A percentile compares a stretch with the other conserved stretches of the same genome.
Evolutionary conservation across 768 basidiomycete species (phyloP).

Genomic region (Asterophora lycoperdoides): DNA sequence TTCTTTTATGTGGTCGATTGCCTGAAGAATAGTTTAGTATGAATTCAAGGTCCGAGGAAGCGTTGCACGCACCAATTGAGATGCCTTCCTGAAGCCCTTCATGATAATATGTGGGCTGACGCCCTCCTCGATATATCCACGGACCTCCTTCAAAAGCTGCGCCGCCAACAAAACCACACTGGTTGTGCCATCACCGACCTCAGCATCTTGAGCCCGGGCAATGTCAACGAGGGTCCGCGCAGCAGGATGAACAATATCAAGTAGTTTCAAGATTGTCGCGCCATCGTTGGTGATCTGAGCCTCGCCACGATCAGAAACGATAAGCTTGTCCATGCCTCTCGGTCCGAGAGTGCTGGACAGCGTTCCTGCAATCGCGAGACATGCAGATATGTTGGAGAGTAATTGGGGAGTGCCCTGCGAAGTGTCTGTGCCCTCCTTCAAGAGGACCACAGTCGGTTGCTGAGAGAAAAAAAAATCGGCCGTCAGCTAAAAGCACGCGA

Average conservation of each 20-base stretch:
- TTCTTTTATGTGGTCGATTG: slow-evolving; percentile 80
- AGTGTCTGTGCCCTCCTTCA: slow-evolving; percentile 93
- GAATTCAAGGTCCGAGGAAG: slow-evolving; percentile 6
- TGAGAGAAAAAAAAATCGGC: slow-evolving; percentile 29
- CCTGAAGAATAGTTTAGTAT: slow-evolving; percentile 40
- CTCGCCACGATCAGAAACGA: slow-evolving; percentile 89
- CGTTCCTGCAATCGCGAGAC: slow-evolving; percentile 88
- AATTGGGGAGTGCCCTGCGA: slow-evolving; percentile 93
- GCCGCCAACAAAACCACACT: slow-evolving; percentile 93
- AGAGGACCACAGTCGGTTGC: slow-evolving; percentile 98
- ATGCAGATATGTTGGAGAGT: slow-evolving; percentile 94
- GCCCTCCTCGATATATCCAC: slow-evolving; percentile 90
- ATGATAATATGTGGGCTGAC: slow-evolving; percentile 97
- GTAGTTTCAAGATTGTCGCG: slow-evolving; percentile 94
- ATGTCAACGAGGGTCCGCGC: slow-evolving; percentile 98
- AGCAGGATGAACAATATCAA: slow-evolving; percentile 97
- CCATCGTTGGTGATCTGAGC: slow-evolving; percentile 99
- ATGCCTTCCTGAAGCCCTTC: slow-evolving; percentile 90
- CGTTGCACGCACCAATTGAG: slow-evolving; percentile 63
- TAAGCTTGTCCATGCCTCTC: slow-evolving; percentile 98
- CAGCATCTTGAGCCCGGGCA: slow-evolving; percentile 96
- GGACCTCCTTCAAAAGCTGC: slow-evolving; percentile 90
- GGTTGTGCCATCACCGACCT: slow-evolving; percentile 98
- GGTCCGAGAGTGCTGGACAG: slow-evolving; percentile 95
- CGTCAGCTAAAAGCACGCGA: slow-evolving; percentile 2